Evolutionary conservation across 371 early-diverging fungal genomes (phyloP), one percentile per base, ranked within the genome.

Genomic region (Parasitella parasitica): DNA sequence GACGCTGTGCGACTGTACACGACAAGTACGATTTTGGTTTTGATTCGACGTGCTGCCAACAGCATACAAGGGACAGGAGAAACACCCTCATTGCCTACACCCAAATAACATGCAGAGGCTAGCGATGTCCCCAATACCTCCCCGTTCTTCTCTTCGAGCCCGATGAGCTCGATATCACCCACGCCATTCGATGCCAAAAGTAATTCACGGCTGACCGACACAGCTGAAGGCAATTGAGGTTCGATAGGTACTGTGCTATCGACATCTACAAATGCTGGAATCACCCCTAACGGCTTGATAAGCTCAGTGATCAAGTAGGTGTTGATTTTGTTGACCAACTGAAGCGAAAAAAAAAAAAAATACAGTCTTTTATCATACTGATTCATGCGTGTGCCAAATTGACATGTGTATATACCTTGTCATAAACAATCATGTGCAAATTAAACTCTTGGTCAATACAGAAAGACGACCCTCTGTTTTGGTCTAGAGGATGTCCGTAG

Each of bases 31-130:
- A 77, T 61, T 35, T 63, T 65, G 24, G 57, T 22, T 3, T 64
- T 57, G 22, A 68, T 32, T 50, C 59, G 61, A 50, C 69, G 70
- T 1, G 74, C 81, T 0, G 74, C 57, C 8, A 76, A 35, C 2
- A 81, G 22, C 18, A 70, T 64, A 36, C 78, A 81, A 7, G 81
- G 81, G 0, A 81, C 81, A 24, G 81, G 81, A 3, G 70, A 60
- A 2, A 81, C 35, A 2, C 81, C 81, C 69, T 81, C 81, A 6
- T 48, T 67, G 1, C 75, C 73, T 13, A 58, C 62, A 9, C 81
- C 81, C 18, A 63, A 52, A 52, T 78, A 81, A 32, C 46, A 46
- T 24, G 51, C 63, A 9, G 66, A 46, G 5, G 51, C 68, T 0
- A 78, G 36, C 6, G 68, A 56, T 0, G 37, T 43, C 18, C 76